Evolutionary conservation across 1,284 basidiomycete species (phyloP).

Genomic region (Hortiboletus rubellus): DNA sequence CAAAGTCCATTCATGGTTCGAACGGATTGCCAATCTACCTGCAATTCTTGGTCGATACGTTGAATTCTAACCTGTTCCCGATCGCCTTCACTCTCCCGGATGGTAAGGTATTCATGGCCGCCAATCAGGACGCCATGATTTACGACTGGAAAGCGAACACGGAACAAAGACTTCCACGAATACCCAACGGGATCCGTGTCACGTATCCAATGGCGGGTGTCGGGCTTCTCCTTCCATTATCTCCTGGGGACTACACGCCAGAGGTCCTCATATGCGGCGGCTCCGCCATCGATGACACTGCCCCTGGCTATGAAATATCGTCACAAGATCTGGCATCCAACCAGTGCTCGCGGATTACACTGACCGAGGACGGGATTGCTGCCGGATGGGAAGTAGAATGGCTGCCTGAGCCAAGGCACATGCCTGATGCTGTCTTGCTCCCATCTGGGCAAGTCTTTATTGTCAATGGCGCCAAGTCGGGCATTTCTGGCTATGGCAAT

Average conservation of each 20-base stretch:
- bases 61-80: conserved; percentile 82
- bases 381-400: conserved; percentile 73
- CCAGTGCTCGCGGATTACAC: conserved; percentile 70
- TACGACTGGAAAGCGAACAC: conserved; percentile 72
- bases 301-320: conserved; percentile 59
- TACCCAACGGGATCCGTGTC: conserved; percentile 80
- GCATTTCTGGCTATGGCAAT: conserved; percentile 85
- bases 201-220: conserved; percentile 83
- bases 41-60: conserved; percentile 67
- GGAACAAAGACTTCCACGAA: conserved; percentile 62
- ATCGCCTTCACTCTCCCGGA: conserved; percentile 75
- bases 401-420: conserved; percentile 73
- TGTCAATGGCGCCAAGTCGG: conserved; percentile 73
- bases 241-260: conserved; percentile 62
- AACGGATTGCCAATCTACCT: conserved; percentile 64
- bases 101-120: conserved; percentile 73
- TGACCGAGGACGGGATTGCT: conserved; percentile 64
- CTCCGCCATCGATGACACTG: conserved; percentile 64
- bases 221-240: conserved; percentile 69
- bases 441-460: conserved; percentile 78
- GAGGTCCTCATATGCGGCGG: conserved; percentile 81
- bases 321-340: conserved; percentile 69
- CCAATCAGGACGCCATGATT: conserved; percentile 77
- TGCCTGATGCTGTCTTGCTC: conserved; percentile 81
- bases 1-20: conserved; percentile 65